These are phyloP conservation scores for Funneliformis mosseae DNA, from an alignment of 192 early-diverging fungal species.

Conservation along the genomic window DNA sequence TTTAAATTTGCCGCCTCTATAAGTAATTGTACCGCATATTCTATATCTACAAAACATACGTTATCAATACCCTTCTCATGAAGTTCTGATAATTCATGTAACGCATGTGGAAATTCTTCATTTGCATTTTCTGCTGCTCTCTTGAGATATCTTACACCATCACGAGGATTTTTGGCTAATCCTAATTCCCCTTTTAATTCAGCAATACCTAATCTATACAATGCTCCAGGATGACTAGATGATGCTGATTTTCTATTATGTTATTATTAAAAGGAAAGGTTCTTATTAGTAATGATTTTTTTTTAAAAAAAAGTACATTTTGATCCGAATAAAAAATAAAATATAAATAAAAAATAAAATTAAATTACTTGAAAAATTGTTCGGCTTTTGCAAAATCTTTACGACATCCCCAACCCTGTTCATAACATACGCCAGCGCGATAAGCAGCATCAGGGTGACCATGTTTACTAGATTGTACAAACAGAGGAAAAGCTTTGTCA, in stretches of 20 bases:
- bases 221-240: constrained; percentile 66
- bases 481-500: constrained; percentile 69
- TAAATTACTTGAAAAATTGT: constrained; percentile 67
- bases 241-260: constrained; percentile 62
- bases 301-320: too few relatives aligned
- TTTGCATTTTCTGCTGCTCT: constrained; percentile 60
- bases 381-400: constrained; percentile 62
- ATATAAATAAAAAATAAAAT: background rate
- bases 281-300: background rate
- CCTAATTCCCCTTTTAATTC: constrained; percentile 62
- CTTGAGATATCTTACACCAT: constrained; percentile 66
- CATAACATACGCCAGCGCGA: constrained; percentile 64
- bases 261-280: background rate
- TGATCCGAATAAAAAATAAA: background rate
- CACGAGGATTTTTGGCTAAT: constrained; percentile 52
- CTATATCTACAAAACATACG: constrained; percentile 59
- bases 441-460: constrained; percentile 68
- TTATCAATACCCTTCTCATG: constrained; percentile 62
- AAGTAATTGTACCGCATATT: constrained; percentile 65
- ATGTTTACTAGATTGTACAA: constrained; percentile 71
- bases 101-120: constrained; percentile 59
- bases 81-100: constrained; percentile 60
- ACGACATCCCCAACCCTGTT: constrained; percentile 65
- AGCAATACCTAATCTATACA: constrained; percentile 66
- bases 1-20: constrained; percentile 65